Percentiles rank a stretch among this genome's conserved stretches.
phyloP scores from a whole-genome alignment of 2,329 filamentous ascomycete species.

The Teratosphaeria viscida region DNA sequence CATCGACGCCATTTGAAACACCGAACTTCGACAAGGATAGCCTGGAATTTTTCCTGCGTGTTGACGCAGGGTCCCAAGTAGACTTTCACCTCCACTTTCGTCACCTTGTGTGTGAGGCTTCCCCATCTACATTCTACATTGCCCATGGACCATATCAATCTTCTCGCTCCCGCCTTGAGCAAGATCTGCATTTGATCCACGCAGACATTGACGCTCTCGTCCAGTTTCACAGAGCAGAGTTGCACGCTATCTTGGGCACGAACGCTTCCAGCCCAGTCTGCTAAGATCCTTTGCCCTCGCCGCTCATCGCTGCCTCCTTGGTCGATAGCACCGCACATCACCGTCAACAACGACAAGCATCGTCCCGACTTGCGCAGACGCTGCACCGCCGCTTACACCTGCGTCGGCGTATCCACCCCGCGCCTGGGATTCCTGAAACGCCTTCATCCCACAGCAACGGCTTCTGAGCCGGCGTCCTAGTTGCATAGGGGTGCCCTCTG shows the following conservation, averaged over 20 bases:
- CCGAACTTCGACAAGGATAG: too few relatives aligned
- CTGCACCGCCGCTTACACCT: constrained; percentile 5
- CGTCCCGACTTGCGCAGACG: constrained; percentile 1
- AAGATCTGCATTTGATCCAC: constrained; percentile 3
- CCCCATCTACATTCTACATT: too few relatives aligned
- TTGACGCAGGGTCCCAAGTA: background rate
- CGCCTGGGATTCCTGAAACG: constrained; percentile 11
- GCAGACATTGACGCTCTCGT: background rate
- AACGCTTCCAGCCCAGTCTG: background rate
- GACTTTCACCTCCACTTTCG: background rate
- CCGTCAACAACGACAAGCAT: background rate
- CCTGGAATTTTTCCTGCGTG: background rate
- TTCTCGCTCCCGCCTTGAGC: background rate
- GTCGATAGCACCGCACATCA: constrained; percentile 5
- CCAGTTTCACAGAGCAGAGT: background rate
- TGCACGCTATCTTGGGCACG: background rate
- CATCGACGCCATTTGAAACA: too few relatives aligned
- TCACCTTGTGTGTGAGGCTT: background rate
- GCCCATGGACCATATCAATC: background rate
- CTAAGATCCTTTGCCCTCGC: background rate
- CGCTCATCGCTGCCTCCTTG: constrained; percentile 1
- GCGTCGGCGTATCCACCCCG: constrained; percentile 1
- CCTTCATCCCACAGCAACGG: constrained; percentile 9
- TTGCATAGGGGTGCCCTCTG: constrained; percentile 15
- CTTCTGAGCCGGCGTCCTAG: constrained; percentile 11